Conservation (phyloP, 2,329 filamentous ascomycete genomes). For the Fusarium irregulare region DNA sequence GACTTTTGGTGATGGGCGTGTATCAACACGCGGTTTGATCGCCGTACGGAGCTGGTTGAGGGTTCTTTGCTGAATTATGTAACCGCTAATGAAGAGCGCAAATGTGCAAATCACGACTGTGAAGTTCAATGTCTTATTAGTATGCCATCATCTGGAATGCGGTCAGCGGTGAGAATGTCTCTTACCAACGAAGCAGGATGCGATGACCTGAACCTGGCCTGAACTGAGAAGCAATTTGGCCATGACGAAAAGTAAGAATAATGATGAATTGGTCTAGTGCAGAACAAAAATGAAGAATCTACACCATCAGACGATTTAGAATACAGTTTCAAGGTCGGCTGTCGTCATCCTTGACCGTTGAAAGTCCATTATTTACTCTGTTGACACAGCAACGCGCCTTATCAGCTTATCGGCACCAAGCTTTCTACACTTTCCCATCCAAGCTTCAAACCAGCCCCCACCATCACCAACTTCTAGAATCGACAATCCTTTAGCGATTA, state of each 20-base stretch:
- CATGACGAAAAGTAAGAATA: conserved; percentile 39
- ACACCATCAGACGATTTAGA: neutral
- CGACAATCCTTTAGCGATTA: conserved; percentile 12
- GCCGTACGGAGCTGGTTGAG: conserved; percentile 80
- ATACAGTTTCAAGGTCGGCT: conserved; percentile 8
- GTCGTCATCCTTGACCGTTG: conserved; percentile 33
- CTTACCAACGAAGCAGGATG: conserved; percentile 73
- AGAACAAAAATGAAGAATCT: neutral
- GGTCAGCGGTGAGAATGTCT: conserved; percentile 28
- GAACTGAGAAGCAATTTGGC: conserved; percentile 71
- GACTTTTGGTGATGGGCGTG: conserved; percentile 60
- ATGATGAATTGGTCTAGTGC: neutral
- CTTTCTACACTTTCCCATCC: conserved; percentile 36
- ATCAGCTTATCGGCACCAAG: conserved; percentile 44
- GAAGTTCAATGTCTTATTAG: conserved; percentile 6
- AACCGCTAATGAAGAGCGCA: conserved; percentile 88
- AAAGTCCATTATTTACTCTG: conserved; percentile 40
- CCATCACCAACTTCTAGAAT: conserved; percentile 28
- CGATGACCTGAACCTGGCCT: conserved; percentile 75
- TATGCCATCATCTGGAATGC: conserved; percentile 33
- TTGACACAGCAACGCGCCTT: conserved; percentile 61
- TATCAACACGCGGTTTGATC: conserved; percentile 61
- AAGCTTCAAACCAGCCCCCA: conserved; percentile 22
- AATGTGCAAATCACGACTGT: conserved; percentile 80
- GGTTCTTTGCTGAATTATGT: conserved; percentile 87